phyloP scores from a whole-genome alignment of 192 early-diverging fungal genomes.

The Obelidium mucronatum region DNA sequence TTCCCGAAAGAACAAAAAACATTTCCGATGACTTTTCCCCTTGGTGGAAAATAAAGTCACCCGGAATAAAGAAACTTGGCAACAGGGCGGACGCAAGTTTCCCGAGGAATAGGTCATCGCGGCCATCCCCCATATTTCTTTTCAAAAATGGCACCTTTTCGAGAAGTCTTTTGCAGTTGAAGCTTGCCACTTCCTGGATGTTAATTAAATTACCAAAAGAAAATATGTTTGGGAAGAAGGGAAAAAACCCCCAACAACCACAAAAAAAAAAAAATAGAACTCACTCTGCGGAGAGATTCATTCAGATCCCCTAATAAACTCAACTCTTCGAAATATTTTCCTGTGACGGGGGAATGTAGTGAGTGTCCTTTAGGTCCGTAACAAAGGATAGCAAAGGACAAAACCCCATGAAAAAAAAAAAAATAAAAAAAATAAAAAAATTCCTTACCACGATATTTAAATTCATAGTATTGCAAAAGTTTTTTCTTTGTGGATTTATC shows the following conservation, averaged over 20 bases:
- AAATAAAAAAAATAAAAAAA: no score
- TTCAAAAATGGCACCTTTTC: slow-evolving; percentile 47
- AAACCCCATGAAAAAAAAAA: no score
- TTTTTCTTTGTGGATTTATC: slow-evolving; percentile 5
- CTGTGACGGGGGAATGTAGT: no score
- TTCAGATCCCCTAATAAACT: slow-evolving; percentile 34
- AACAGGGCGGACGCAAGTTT: slow-evolving; percentile 29
- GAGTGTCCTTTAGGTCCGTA: no score
- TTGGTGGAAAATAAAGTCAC: slow-evolving; percentile 25
- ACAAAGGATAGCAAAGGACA: no score
- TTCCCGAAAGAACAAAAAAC: slow-evolving; percentile 57
- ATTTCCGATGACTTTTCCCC: slow-evolving; percentile 53
- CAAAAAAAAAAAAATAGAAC: neutral
- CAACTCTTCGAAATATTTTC: slow-evolving; percentile 38
- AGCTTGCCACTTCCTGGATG: slow-evolving; percentile 32
- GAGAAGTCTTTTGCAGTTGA: slow-evolving; percentile 35
- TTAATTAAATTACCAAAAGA: neutral
- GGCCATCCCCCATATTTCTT: slow-evolving; percentile 32
- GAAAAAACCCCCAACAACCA: no score
- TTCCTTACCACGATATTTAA: slow-evolving; percentile 10
- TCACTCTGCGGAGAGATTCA: slow-evolving; percentile 20
- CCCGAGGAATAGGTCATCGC: slow-evolving; percentile 41
- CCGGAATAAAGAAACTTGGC: slow-evolving; percentile 4
- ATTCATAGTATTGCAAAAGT: slow-evolving; percentile 38
- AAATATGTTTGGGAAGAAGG: no score